phyloP scores from a whole-genome alignment of 805 yeast species.

The Saccharomycopsis sp. region DNA sequence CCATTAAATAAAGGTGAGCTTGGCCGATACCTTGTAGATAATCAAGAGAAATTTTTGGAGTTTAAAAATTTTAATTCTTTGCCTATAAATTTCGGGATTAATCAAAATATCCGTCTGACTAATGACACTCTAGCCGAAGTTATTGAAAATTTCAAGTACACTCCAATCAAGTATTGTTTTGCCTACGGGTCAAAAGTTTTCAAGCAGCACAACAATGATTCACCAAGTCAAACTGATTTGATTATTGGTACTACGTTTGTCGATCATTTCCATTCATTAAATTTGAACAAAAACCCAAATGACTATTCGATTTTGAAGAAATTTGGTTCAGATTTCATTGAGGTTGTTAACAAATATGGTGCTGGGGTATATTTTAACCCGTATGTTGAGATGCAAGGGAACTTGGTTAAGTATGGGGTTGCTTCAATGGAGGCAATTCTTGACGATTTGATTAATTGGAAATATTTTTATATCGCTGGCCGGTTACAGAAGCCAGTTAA shows the following conservation, averaged over 20 bases:
- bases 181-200: constrained; percentile 97
- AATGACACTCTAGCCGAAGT: constrained; percentile 6
- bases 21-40: constrained; percentile 7
- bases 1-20: constrained; percentile 14
- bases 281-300: constrained; percentile 55
- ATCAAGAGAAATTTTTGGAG: constrained; percentile 7
- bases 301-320: constrained; percentile 70
- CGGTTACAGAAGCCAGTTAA: constrained; percentile 91
- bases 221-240: constrained; percentile 71
- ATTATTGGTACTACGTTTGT: constrained; percentile 76
- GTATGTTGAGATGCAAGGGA: constrained; percentile 56
- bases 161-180: constrained; percentile 73
- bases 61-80: constrained; percentile 19
- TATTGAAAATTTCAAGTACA: constrained; percentile 39
- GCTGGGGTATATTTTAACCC: constrained; percentile 96
- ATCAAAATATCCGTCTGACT: constrained; percentile 16
- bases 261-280: constrained; percentile 67
- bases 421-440: constrained; percentile 55
- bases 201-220: constrained; percentile 54
- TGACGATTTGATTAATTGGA: constrained; percentile 78
- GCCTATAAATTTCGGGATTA: constrained; percentile 20
- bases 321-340: constrained; percentile 53
- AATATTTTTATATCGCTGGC: constrained; percentile 81
- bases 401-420: constrained; percentile 78
- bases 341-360: constrained; percentile 59